Base-by-base conservation (phyloP, 2,329 filamentous ascomycete species). In the Pleurostoma richardsiae region DNA sequence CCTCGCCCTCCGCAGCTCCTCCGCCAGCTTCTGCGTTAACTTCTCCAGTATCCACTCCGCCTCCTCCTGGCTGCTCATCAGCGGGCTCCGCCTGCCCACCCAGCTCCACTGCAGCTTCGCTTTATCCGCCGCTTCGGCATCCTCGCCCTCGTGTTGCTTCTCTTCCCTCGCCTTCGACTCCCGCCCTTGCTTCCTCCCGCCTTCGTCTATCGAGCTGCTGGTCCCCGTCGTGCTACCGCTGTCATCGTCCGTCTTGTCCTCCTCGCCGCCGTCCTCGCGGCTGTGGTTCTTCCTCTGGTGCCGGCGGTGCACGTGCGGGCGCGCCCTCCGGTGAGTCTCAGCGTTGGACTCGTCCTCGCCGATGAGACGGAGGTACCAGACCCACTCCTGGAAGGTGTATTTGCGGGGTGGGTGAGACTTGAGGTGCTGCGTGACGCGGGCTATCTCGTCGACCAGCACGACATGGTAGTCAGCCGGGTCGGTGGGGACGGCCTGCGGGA, bases 351-450 rank as follows among this genome's bases (percentile, higher is more conserved):
- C 80, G 59, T 83, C 79, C 57, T 83, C 79, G 41, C 80, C 80
- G n/a, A 95, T 87, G 30, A 96, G 73, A 27, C 80, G 79, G 6
- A 91, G 83, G 56, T 89, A 94, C 70, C 88, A 88, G 0, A 86
- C 86, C 91, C 90, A 95, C 60, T 95, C 86, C 54, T 90, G 82
- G 52, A 90, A 96, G 0, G 72, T 74, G 61, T 96, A 96, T 45
- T 75, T 77, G 46, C 82, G 83, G 0, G 76, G 72, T 3, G 79
- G 74, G 4, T 73, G 65, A 40, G 71, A 64, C 19, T 79, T 76
- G 31, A 87, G 69, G 58, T 94, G 80, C 42, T 78, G 70, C 2
- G 82, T 80, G 1, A 88, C 80, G 29, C 71, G 73, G 10, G 80
- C 73, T 47, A 96, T 94, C 52, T 87, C 84, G 31, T 82, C 75